These are phyloP conservation scores for Cinnamomum chago DNA, from an alignment of 164 flowering plant genomes.

Conservation along the genomic window DNA sequence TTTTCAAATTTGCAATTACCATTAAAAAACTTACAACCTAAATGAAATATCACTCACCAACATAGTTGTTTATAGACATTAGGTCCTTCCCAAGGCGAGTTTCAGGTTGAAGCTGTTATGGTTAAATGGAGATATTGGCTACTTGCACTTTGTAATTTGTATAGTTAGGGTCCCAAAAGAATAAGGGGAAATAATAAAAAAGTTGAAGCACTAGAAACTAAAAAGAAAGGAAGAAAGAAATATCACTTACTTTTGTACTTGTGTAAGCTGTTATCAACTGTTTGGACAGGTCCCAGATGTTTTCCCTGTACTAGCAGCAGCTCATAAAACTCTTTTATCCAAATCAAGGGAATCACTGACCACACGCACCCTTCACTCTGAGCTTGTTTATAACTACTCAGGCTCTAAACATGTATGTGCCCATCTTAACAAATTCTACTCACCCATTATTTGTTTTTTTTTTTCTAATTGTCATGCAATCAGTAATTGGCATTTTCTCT, in stretches of 20 bases:
- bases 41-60: too few relatives aligned
- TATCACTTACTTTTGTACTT: background rate
- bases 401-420: conserved; percentile 85
- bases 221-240: background rate
- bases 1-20: too few relatives aligned
- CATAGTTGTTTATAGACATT: too few relatives aligned
- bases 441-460: background rate
- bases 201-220: too few relatives aligned
- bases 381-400: conserved; percentile 87
- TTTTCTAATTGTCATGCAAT: background rate
- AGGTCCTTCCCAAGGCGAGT: too few relatives aligned
- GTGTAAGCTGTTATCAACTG: background rate
- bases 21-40: too few relatives aligned
- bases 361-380: conserved; percentile 87
- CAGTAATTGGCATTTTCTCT: conserved; percentile 1
- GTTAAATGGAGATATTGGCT: too few relatives aligned
- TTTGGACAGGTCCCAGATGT: conserved; percentile 71
- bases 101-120: too few relatives aligned
- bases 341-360: conserved; percentile 72
- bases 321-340: conserved; percentile 77
- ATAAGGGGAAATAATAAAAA: too few relatives aligned
- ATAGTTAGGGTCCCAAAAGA: too few relatives aligned
- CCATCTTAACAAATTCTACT: background rate
- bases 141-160: too few relatives aligned
- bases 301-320: conserved; percentile 91